Evolutionary conservation across 164 flowering plant species (phyloP).

Genomic region (Sextonia rubra): DNA sequence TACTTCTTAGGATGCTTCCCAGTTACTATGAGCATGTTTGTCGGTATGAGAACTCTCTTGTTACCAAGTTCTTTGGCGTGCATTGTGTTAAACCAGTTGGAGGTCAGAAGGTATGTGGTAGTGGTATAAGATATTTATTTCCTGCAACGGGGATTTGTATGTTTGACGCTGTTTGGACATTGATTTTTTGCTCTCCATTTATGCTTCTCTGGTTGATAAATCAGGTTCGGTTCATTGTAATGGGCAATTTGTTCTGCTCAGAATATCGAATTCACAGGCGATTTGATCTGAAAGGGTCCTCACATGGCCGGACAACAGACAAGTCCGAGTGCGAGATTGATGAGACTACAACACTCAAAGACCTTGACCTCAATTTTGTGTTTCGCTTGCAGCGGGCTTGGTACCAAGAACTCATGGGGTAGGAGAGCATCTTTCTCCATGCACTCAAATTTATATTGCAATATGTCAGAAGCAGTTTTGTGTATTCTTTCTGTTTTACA

Average conservation of each 20-base stretch:
- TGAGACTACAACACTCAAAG: slow-evolving; percentile 72
- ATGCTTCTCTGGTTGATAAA: slow-evolving; percentile 15
- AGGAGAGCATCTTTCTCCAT: neutral
- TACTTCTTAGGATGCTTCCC: slow-evolving; percentile 42
- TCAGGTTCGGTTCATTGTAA: slow-evolving; percentile 65
- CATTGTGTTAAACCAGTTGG: slow-evolving; percentile 48
- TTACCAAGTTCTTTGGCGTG: slow-evolving; percentile 48
- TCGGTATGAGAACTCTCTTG: slow-evolving; percentile 29
- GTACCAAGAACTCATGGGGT: slow-evolving; percentile 72
- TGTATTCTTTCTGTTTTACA: neutral
- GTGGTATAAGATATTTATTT: neutral
- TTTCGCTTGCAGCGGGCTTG: slow-evolving; percentile 62
- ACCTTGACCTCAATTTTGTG: slow-evolving; percentile 73
- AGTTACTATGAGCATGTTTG: slow-evolving; percentile 40
- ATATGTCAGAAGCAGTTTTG: neutral
- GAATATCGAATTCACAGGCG: slow-evolving; percentile 56
- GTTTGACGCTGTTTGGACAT: neutral
- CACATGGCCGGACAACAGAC: slow-evolving; percentile 38
- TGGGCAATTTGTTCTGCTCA: slow-evolving; percentile 70
- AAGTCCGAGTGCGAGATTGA: slow-evolving; percentile 51
- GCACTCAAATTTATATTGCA: neutral
- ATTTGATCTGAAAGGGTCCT: slow-evolving; percentile 49
- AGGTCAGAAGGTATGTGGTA: slow-evolving; percentile 34
- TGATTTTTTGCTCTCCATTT: neutral
- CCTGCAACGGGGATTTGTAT: no score